Evolutionary conservation across 2,329 filamentous ascomycete genomes (phyloP).

Genomic region (Fusarium tuaranense): DNA sequence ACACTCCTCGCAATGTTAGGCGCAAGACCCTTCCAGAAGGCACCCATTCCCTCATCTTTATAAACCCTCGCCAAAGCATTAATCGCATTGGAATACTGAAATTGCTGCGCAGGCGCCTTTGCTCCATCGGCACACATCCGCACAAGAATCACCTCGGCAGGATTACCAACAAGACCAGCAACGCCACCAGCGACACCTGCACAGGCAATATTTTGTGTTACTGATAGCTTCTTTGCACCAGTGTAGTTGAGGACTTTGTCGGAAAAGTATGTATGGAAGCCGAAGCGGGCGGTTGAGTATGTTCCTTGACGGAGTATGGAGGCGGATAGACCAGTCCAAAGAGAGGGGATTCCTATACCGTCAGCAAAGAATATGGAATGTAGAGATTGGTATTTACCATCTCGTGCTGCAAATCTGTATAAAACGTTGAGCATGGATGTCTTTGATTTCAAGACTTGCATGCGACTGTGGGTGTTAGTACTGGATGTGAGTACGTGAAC

Average conservation of each 20-base stretch:
- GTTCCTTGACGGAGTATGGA: conserved; percentile 58
- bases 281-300: conserved; percentile 59
- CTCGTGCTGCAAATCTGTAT: conserved; percentile 52
- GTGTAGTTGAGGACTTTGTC: conserved; percentile 42
- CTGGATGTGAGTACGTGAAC: not conserved
- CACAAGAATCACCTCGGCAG: conserved; percentile 57
- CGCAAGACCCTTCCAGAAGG: conserved; percentile 53
- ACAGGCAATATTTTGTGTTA: conserved; percentile 51
- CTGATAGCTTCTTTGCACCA: conserved; percentile 47
- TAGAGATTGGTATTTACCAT: conserved; percentile 45
- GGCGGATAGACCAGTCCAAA: conserved; percentile 58
- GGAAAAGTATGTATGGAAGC: conserved; percentile 54
- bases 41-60: conserved; percentile 53
- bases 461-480: conserved; percentile 47
- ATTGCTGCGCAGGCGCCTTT: conserved; percentile 50
- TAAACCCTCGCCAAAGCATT: conserved; percentile 41
- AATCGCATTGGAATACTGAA: conserved; percentile 53
- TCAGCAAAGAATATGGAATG: not conserved
- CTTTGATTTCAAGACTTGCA: conserved; percentile 57
- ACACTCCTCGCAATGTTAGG: conserved; percentile 57
- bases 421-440: conserved; percentile 55
- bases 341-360: conserved; percentile 51
- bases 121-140: conserved; percentile 61
- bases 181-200: conserved; percentile 56
- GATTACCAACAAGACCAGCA: conserved; percentile 59